Percentiles rank a stretch among this genome's conserved stretches.
Conservation (phyloP, 192 early-diverging fungal species). For the Phycomyces blakesleeanus region DNA sequence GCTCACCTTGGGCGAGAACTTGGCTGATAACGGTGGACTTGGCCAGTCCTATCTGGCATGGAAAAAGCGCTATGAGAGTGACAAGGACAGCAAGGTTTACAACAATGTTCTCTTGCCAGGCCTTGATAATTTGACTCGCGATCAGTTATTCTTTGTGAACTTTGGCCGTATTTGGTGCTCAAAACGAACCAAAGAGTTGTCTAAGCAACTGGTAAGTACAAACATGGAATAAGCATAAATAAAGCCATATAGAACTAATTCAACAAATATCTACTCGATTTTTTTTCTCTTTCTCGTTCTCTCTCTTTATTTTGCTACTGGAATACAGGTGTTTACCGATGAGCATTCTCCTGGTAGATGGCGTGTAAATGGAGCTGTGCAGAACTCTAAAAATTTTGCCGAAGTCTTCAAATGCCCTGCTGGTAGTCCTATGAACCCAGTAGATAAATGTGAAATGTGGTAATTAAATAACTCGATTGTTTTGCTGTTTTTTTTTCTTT, state of each 20-base stretch:
- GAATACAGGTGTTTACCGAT: conserved; percentile 53
- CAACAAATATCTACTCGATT: too few species aligned
- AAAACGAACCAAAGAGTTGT: conserved; percentile 30
- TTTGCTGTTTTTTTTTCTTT: too few species aligned
- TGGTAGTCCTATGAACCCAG: conserved; percentile 67
- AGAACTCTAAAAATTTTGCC: conserved; percentile 64
- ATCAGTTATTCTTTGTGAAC: conserved; percentile 65
- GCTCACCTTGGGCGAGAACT: conserved; percentile 57
- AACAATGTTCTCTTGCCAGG: conserved; percentile 42
- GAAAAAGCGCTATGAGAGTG: conserved; percentile 32
- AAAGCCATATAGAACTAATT: too few species aligned
- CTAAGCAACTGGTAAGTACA: not conserved
- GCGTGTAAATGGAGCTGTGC: conserved; percentile 68
- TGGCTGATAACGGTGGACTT: conserved; percentile 70
- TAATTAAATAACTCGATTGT: too few species aligned
- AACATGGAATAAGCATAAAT: not conserved
- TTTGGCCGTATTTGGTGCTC: conserved; percentile 71
- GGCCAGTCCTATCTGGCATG: conserved; percentile 32
- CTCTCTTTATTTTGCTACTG: too few species aligned
- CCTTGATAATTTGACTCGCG: conserved; percentile 46
- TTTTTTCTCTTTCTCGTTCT: too few species aligned
- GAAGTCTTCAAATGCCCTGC: conserved; percentile 63
- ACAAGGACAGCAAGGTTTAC: conserved; percentile 17
- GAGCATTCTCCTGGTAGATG: conserved; percentile 60
- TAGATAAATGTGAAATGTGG: conserved; percentile 48